These are phyloP conservation scores for Calonectria henricotiae DNA, from an alignment of 2,329 filamentous ascomycete genomes.

Conservation along the genomic window DNA sequence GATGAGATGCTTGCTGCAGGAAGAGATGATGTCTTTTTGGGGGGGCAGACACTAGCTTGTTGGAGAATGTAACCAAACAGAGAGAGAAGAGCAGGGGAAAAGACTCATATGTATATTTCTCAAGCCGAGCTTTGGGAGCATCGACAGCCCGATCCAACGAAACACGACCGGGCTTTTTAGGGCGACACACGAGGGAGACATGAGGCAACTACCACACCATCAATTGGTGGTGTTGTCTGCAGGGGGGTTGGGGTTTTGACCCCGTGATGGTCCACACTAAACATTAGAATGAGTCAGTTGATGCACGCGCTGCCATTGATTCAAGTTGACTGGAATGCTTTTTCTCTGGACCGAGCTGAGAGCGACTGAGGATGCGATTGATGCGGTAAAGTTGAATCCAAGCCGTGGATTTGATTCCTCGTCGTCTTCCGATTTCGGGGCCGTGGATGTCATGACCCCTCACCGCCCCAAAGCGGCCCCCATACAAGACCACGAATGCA, in stretches of 20 bases:
- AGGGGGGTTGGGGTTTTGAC: slow-evolving; percentile 18
- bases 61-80: background rate
- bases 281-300: slow-evolving; percentile 4
- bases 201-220: slow-evolving; percentile 7
- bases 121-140: background rate
- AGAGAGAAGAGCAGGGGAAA: background rate
- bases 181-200: background rate
- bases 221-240: slow-evolving; percentile 17
- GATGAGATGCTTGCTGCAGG: slow-evolving; percentile 17
- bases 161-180: slow-evolving; percentile 8
- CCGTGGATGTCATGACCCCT: background rate
- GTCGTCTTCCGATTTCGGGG: slow-evolving; percentile 15
- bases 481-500: background rate
- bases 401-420: background rate
- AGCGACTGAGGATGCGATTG: background rate
- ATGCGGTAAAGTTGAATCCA: slow-evolving; percentile 1
- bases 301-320: slow-evolving; percentile 14
- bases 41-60: slow-evolving; percentile 11
- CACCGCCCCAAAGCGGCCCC: slow-evolving; percentile 4
- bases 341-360: no score
- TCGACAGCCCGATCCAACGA: background rate
- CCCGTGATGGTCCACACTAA: slow-evolving; percentile 22
- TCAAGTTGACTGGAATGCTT: background rate
- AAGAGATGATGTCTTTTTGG: background rate
- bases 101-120: background rate